phyloP scores from a whole-genome alignment of 192 early-diverging fungal species.

The Geranomyces michiganensis region DNA sequence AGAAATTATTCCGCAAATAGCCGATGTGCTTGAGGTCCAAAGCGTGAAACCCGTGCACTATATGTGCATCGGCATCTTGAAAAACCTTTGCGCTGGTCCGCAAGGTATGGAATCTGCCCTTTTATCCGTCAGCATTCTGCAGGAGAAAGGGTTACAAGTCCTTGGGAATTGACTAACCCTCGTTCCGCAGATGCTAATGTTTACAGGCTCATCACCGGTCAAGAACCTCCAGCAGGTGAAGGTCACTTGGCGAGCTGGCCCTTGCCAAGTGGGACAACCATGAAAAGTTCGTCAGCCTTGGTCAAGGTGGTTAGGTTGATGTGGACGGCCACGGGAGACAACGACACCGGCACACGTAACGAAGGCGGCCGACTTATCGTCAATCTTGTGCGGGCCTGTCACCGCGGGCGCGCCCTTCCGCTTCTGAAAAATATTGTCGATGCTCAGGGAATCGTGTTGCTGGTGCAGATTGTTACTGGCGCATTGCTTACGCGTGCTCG shows the following conservation, averaged over 20 bases:
- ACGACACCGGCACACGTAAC: slow-evolving; percentile 52
- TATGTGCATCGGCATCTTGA: slow-evolving; percentile 46
- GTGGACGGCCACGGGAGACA: slow-evolving; percentile 54
- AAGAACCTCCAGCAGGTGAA: slow-evolving; percentile 38
- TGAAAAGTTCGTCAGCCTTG: slow-evolving; percentile 40
- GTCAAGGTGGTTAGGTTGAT: slow-evolving; percentile 44
- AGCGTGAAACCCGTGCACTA: slow-evolving; percentile 50
- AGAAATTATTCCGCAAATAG: slow-evolving; percentile 40
- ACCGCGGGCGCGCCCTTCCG: slow-evolving; percentile 31
- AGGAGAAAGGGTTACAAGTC: too few species aligned
- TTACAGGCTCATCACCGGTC: slow-evolving; percentile 53
- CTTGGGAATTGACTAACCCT: too few species aligned
- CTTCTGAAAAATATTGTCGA: slow-evolving; percentile 45
- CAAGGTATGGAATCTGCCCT: slow-evolving; percentile 38
- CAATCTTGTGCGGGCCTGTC: slow-evolving; percentile 45
- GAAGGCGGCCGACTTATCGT: slow-evolving; percentile 57
- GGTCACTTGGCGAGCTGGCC: slow-evolving; percentile 29
- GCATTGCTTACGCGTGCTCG: slow-evolving; percentile 45
- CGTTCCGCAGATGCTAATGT: slow-evolving; percentile 40
- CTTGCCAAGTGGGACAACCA: background rate
- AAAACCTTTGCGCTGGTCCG: slow-evolving; percentile 51
- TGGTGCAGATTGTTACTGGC: slow-evolving; percentile 57
- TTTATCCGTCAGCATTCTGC: too few species aligned
- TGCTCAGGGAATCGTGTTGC: slow-evolving; percentile 40
- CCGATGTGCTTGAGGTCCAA: slow-evolving; percentile 45